Evolutionary conservation across 495 filamentous ascomycete species (phyloP).

Genomic region (Baudoinia panamericana): DNA sequence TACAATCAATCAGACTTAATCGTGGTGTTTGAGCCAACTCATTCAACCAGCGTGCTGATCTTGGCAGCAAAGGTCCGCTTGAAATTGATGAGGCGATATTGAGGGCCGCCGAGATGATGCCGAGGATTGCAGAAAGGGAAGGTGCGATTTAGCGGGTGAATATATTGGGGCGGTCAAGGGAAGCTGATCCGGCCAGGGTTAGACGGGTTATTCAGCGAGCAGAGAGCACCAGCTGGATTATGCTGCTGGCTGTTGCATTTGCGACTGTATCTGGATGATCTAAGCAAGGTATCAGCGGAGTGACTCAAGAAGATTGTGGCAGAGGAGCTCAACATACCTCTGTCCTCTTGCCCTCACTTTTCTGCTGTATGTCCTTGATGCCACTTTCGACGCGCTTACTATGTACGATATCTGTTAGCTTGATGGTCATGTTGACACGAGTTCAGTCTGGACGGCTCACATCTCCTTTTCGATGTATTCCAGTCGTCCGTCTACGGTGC

Average conservation of each 20-base stretch:
- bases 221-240: neutral
- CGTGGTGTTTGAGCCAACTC: too few relatives aligned
- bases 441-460: conserved; percentile 36
- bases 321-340: conserved; percentile 37
- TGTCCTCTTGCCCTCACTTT: conserved; percentile 67
- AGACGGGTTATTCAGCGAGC: neutral
- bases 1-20: too few relatives aligned
- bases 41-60: too few relatives aligned
- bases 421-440: neutral
- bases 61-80: too few relatives aligned
- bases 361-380: conserved; percentile 65
- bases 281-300: neutral
- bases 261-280: conserved; percentile 14
- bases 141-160: too few relatives aligned
- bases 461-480: conserved; percentile 93
- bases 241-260: conserved; percentile 7
- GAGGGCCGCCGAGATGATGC: too few relatives aligned
- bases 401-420: conserved; percentile 7
- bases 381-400: conserved; percentile 74
- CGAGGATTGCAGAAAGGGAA: too few relatives aligned
- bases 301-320: neutral
- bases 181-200: too few relatives aligned
- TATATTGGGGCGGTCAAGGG: too few relatives aligned
- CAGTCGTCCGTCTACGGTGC: conserved; percentile 77
- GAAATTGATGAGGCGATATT: too few relatives aligned